Percentiles rank a stretch among this genome's conserved stretches.
These are phyloP conservation scores for Cyberlindnera mississippiensis DNA, from an alignment of 805 yeast species.

Conservation along the genomic window DNA sequence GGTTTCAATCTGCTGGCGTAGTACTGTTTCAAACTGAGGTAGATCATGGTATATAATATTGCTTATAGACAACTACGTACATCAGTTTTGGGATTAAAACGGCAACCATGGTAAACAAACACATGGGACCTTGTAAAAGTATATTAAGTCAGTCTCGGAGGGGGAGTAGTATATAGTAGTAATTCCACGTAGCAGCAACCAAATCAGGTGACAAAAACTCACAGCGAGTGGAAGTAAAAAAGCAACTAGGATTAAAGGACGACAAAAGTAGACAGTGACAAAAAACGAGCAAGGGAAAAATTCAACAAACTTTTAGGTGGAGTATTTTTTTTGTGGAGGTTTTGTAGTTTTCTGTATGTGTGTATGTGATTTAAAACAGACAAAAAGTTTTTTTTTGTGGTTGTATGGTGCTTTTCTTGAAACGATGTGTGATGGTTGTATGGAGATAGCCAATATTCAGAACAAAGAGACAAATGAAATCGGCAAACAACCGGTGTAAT, in stretches of 20 bases:
- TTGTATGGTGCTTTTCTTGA: slow-evolving; percentile 4
- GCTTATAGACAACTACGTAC: too few species aligned
- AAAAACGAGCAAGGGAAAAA: slow-evolving; percentile 1
- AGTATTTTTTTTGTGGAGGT: not conserved
- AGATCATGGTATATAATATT: too few species aligned
- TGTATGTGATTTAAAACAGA: not conserved
- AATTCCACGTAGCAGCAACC: not conserved
- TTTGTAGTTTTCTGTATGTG: not conserved
- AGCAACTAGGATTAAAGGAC: not conserved
- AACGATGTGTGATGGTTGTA: not conserved
- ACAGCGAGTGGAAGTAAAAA: too few species aligned
- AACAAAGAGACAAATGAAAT: not conserved
- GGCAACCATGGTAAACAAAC: not conserved
- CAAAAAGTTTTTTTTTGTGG: not conserved
- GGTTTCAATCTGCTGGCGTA: too few species aligned
- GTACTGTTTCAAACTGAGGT: too few species aligned
- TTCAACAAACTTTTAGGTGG: slow-evolving; percentile 2
- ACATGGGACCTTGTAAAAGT: not conserved
- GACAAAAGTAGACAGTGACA: not conserved
- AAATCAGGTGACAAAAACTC: too few species aligned
- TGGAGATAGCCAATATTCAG: too few species aligned
- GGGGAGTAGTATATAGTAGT: not conserved
- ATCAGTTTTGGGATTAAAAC: not conserved
- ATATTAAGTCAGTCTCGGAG: not conserved
- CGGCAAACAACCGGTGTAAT: not conserved